Conservation (phyloP, 1,284 basidiomycete species). For the Pseudozyma thailandica region DNA sequence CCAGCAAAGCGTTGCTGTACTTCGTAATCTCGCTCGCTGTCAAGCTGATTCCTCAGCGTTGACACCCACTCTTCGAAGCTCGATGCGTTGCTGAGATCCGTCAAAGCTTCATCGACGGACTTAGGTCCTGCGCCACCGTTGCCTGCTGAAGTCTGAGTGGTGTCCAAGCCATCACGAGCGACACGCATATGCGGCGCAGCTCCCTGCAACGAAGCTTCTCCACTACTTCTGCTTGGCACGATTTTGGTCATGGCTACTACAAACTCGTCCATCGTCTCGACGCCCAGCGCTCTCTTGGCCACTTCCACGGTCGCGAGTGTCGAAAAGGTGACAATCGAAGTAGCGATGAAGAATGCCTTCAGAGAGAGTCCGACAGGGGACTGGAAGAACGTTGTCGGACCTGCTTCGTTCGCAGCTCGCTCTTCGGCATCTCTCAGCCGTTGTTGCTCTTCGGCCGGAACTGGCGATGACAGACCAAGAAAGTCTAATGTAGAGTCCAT, state of each 20-base stretch:
- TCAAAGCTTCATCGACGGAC: constrained; percentile 31
- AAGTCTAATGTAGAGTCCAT: constrained; percentile 52
- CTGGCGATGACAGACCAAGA: constrained; percentile 35
- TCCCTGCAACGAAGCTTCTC: constrained; percentile 13
- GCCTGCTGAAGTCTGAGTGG: neutral
- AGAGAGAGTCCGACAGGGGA: constrained; percentile 44
- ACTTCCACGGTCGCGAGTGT: constrained; percentile 26
- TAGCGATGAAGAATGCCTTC: constrained; percentile 49
- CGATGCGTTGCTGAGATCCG: constrained; percentile 34
- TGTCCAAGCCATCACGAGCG: constrained; percentile 5
- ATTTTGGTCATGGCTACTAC: constrained; percentile 43
- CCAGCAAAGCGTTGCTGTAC: constrained; percentile 30
- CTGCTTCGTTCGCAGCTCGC: neutral
- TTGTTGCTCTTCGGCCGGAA: constrained; percentile 30
- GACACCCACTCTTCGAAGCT: constrained; percentile 47
- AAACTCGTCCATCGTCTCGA: constrained; percentile 49
- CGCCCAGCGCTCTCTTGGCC: constrained; percentile 27
- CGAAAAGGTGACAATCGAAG: constrained; percentile 29
- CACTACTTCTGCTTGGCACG: constrained; percentile 22
- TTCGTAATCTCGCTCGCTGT: constrained; percentile 40
- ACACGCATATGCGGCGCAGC: constrained; percentile 41
- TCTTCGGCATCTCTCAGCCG: constrained; percentile 22
- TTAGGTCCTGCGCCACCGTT: constrained; percentile 11
- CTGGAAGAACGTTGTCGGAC: constrained; percentile 24
- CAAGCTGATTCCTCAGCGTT: constrained; percentile 40